Conservation (phyloP, 345 rosid species). For the Linum trigynum region DNA sequence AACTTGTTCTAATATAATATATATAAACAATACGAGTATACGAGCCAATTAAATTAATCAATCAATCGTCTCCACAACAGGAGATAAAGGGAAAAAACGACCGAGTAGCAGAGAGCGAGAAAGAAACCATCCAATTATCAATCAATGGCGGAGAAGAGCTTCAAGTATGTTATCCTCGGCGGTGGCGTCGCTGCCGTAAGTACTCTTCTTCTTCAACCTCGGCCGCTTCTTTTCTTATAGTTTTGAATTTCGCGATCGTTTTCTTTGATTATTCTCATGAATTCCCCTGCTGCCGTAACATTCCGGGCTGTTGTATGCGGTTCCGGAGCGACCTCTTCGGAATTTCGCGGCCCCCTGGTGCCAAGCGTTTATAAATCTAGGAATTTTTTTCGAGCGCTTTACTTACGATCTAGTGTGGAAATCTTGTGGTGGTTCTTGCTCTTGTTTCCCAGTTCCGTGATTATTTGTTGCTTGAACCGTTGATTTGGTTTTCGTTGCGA, state of each 20-base stretch:
- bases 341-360: not conserved
- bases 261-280: not conserved
- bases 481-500: not conserved
- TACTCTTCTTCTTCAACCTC: not conserved
- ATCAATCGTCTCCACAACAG: too few relatives aligned
- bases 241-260: not conserved
- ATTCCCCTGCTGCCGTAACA: not conserved
- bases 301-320: not conserved
- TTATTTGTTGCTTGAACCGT: not conserved
- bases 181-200: conserved; percentile 92
- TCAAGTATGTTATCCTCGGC: conserved; percentile 86
- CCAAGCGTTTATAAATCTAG: not conserved
- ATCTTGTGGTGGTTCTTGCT: not conserved
- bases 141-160: conserved; percentile 68
- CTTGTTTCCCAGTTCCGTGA: not conserved
- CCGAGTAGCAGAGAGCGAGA: too few relatives aligned
- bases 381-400: not conserved
- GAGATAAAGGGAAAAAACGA: too few relatives aligned
- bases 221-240: not conserved
- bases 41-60: too few relatives aligned
- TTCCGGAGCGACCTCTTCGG: not conserved
- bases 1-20: too few relatives aligned
- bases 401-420: not conserved
- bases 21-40: too few relatives aligned
- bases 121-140: not conserved